Percentiles rank a stretch among this genome's conserved stretches.
These are phyloP conservation scores for Cyclotella distinguenda DNA, from an alignment of 108 stramenopile genomes.

Conservation along the genomic window DNA sequence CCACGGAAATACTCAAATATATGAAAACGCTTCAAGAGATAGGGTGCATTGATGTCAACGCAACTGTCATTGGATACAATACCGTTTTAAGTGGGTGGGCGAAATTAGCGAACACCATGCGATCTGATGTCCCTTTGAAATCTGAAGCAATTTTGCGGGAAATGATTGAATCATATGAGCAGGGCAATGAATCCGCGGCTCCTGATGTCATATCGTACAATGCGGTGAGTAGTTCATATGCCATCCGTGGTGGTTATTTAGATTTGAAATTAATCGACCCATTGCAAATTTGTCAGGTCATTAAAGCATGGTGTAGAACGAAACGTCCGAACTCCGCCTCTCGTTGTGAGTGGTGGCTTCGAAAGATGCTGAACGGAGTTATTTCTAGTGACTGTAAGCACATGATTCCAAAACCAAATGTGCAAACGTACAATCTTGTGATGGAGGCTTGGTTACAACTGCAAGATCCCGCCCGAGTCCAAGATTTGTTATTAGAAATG, in stretches of 20 bases:
- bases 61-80: conserved; percentile 66
- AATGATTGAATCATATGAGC: conserved; percentile 49
- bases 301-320: conserved; percentile 69
- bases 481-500: conserved; percentile 68
- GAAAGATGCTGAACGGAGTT: conserved; percentile 56
- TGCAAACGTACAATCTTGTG: conserved; percentile 62
- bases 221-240: conserved; percentile 25
- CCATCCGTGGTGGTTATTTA: background rate
- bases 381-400: conserved; percentile 20
- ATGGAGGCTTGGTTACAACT: conserved; percentile 52
- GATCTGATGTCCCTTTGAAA: conserved; percentile 46
- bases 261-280: background rate
- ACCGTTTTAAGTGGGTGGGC: conserved; percentile 64
- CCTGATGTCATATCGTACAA: conserved; percentile 66
- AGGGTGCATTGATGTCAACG: conserved; percentile 48
- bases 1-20: conserved; percentile 54
- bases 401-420: conserved; percentile 40
- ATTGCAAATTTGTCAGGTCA: conserved; percentile 32
- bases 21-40: conserved; percentile 52
- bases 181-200: conserved; percentile 19
- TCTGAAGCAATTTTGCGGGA: conserved; percentile 66
- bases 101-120: conserved; percentile 34
- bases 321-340: conserved; percentile 50
- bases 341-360: conserved; percentile 71
- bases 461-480: conserved; percentile 54